Evolutionary conservation across 768 basidiomycete genomes (phyloP), one percentile per base, ranked within the genome.

Genomic region (Hericium rajendrae): DNA sequence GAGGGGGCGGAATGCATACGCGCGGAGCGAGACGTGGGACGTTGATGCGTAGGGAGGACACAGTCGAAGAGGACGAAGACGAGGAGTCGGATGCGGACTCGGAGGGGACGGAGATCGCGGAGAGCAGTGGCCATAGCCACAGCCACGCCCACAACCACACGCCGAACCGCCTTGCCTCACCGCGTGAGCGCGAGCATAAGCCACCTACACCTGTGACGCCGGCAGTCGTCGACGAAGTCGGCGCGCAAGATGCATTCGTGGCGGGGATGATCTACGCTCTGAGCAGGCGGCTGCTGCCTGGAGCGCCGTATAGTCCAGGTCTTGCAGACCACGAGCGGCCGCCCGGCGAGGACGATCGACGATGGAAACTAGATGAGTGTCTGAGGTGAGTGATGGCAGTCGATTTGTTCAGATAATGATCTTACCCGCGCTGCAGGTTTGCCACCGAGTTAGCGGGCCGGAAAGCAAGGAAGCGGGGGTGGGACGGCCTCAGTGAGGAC

Each of bases 211-310:
- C 48, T 38, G 28, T 32, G 74, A 73, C 24, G 16, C 13, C 43
- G 5, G 43, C 43, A 20, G 70, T 79, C 2, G 72, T 83, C 8
- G 89, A 90, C 64, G 88, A 91, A 62, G 79, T 84, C 10, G 88
- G 88, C 1, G 84, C 86, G 1, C 86, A 91, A 62, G 85, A 88
- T 57, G 89, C 88, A 3, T 91, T 91, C 62, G 79, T 90, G n/a
- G 84, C 86, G 0, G 91, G 89, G 8, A 91, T 93, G 88, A 86
- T 93, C 55, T 92, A 82, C 68, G 82, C 89, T 0, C 67, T 93
- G 62, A 90, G 84, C 56, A 73, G 88, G 62, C 76, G 82, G 48
- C 71, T 90, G 54, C 71, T 84, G 50, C 90, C 90, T 37, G 88
- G 91, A 0, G 70, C 79, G 9, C 91, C 88, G n/a, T 92, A 88